phyloP scores from a whole-genome alignment of 1,284 basidiomycete genomes.

The Rhodotorula sp. region DNA sequence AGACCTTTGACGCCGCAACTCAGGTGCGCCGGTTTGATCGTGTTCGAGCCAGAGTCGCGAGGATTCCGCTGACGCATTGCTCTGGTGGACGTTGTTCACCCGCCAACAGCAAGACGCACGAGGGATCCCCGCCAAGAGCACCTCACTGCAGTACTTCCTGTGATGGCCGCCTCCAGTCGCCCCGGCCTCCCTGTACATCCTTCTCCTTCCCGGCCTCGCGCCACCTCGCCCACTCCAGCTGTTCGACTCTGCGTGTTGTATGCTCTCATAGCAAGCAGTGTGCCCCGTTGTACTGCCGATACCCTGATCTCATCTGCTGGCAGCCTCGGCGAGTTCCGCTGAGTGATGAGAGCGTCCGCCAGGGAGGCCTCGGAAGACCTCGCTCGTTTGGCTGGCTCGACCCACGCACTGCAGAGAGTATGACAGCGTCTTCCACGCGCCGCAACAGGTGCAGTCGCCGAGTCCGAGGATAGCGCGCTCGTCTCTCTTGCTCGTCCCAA shows the following conservation, averaged over 20 bases:
- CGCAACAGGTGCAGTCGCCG: too few relatives aligned
- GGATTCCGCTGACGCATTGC: not conserved
- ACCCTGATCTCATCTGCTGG: not conserved
- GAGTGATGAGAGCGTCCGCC: not conserved
- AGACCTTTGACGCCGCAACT: conserved; percentile 75
- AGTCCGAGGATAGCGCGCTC: not conserved
- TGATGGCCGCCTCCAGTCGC: not conserved
- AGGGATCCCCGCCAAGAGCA: conserved; percentile 44
- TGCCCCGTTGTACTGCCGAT: not conserved
- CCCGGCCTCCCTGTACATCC: not conserved
- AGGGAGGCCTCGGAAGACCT: too few relatives aligned
- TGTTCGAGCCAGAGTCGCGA: too few relatives aligned
- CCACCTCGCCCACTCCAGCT: not conserved
- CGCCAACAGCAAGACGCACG: conserved; percentile 33
- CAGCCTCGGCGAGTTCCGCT: not conserved
- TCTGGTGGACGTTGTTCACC: not conserved
- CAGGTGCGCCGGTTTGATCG: conserved; percentile 30
- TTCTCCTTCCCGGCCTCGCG: not conserved
- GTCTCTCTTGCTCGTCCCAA: not conserved
- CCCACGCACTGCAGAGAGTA: too few relatives aligned
- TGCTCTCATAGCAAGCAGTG: not conserved
- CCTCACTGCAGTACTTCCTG: conserved; percentile 44
- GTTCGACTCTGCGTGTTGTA: not conserved
- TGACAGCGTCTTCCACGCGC: too few relatives aligned
- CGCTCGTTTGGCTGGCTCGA: too few relatives aligned